Evolutionary conservation across 208 protist genomes (phyloP), one percentile per base, ranked within the genome.

Genomic region (Naegleria lovaniensis): DNA sequence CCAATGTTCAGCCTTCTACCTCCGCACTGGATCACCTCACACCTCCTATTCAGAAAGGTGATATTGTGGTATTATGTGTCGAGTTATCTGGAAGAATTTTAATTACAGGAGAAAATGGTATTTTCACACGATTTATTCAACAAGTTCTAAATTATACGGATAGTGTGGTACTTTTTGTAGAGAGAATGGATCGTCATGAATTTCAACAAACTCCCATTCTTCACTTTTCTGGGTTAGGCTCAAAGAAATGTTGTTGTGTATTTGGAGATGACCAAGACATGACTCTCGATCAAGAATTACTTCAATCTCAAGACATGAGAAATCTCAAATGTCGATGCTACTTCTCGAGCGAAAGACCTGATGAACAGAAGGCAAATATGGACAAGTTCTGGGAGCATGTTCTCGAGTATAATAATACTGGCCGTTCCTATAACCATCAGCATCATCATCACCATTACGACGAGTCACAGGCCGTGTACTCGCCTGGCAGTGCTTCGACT

Each of bases 201-300:
- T 39, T 43, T 29, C 11, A 85, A 43, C 38, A 85, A 85, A 16
- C 36, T 0, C 19, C 75, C 13, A 39, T 83, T n/a, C 13, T 13
- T 13, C 33, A 15, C 9, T 36, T 15, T 15, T 43, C n/a, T 43
- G 11, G 41, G 25, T 9, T 38, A 4, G 13, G 7, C 2, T 22
- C 11, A 43, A 48, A 48, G 16, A 33, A 85, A 85, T 6, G 16
- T 2, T 22, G 29, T 51, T 85, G 38, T 85, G 9, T 89, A 0
- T 89, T 55, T 67, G 85, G 85, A 40, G 85, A 89, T 67, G 85
- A 38, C 7, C 16, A 41, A n/a, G 85, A 89, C 39, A 25, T 67
- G 15, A 22, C 9, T 13, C 22, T 89, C 5, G 85, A 89, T 40
- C 1, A 89, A 40, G 85, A 89, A 40, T 40, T 89, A 0, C 19